Percentiles rank a stretch among this genome's conserved stretches.
Conservation (phyloP, 805 yeast genomes). For the Geotrichum ghanense region DNA sequence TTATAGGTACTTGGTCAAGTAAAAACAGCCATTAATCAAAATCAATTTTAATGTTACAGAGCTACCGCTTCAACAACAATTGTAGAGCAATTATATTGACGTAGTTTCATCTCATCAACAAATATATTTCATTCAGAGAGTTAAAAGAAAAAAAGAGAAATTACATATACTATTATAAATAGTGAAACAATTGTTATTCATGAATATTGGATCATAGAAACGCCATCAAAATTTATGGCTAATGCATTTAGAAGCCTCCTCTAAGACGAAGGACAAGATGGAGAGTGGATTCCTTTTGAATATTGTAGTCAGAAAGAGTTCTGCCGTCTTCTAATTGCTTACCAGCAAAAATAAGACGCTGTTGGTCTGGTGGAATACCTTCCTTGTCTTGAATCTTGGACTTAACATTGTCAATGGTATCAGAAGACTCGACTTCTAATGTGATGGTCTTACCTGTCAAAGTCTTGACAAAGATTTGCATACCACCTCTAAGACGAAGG, state of each 20-base stretch:
- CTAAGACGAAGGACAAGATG: conserved; percentile 94
- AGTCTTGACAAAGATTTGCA: conserved; percentile 40
- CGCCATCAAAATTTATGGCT: too few species aligned
- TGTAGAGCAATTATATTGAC: too few species aligned
- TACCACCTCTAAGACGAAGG: conserved; percentile 79
- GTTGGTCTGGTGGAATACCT: conserved; percentile 99
- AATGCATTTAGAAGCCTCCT: conserved; percentile 83
- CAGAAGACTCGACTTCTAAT: conserved; percentile 97
- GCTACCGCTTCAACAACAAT: too few species aligned
- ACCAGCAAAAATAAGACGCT: conserved; percentile 99
- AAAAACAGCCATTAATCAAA: too few species aligned
- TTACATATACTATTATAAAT: too few species aligned
- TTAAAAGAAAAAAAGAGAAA: too few species aligned
- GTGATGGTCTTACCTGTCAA: conserved; percentile 54
- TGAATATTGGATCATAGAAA: too few species aligned
- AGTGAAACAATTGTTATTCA: too few species aligned
- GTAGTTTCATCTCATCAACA: too few species aligned
- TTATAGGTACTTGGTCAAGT: too few species aligned
- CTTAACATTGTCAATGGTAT: conserved; percentile 97
- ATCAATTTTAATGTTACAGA: too few species aligned
- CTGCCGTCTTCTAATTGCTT: conserved; percentile 99
- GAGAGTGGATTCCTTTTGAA: conserved; percentile 97
- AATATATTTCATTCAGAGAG: too few species aligned
- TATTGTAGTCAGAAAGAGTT: conserved; percentile 98
- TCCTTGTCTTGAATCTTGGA: conserved; percentile 98